Evolutionary conservation across 140 eudicot genomes (phyloP), one percentile per base, ranked within the genome.

Genomic region (Erigeron philadelphicus): DNA sequence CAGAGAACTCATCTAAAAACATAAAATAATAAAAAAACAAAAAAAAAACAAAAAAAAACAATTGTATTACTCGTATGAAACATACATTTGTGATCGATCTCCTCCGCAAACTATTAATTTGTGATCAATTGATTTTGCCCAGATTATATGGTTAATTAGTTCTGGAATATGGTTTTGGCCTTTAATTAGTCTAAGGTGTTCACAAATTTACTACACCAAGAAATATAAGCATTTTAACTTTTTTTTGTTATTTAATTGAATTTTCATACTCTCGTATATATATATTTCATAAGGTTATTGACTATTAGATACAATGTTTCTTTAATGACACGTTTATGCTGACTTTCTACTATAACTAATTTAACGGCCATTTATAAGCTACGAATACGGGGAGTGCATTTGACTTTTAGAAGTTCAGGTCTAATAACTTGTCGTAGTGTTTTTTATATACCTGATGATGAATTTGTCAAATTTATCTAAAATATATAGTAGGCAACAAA

Each of bases 251-350:
- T 41, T 13, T 6, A 42, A 49, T 50, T 13, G 11, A 21, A 13
- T 15, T n/a, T 52, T 18, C 58, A 4, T 52, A 15, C 2, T 6
- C 5, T 50, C 9, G 6, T 15, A 52, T 52, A 52, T 31, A 52
- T 52, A 4, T 2, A 53, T 46, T 23, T 74, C 79, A 66, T 31
- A 55, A 66, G 73, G 66, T 67, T 19, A 54, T 75, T 66, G 79
- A 75, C 61, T 56, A 57, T 41, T 74, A 66, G 58, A 56, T 65
- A 46, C 68, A 67, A 44, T 66, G 67, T 47, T 66, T 72, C 41
- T 73, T 54, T 52, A 15, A 41, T 58, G 79, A 40, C 62, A 44
- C 46, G 45, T 43, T 55, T 56, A 55, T 31, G 16, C 6, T 57
- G 53, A 57, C 50, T 50, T 21, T 11, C 8, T 5, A 17, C 9